Evolutionary conservation across 2,329 filamentous ascomycete genomes (phyloP).

Genomic region (Calonectria honghensis): DNA sequence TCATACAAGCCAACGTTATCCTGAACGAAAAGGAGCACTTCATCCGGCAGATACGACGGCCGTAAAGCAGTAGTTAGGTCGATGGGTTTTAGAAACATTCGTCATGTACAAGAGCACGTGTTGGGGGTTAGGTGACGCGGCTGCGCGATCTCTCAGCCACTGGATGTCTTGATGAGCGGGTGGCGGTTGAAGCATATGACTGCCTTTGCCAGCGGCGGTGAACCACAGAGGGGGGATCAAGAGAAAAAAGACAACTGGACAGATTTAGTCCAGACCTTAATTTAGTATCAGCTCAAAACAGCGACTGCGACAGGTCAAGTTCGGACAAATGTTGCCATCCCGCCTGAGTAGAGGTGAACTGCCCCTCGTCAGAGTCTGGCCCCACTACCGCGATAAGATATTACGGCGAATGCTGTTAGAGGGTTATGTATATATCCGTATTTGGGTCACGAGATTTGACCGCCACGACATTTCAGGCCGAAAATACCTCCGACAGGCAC

Average conservation of each 20-base stretch:
- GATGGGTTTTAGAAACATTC: slow-evolving; percentile 97
- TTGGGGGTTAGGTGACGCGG: slow-evolving; percentile 31
- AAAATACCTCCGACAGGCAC: slow-evolving; percentile 52
- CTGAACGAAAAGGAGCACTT: slow-evolving; percentile 96
- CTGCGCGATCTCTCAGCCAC: slow-evolving; percentile 23
- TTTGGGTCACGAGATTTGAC: slow-evolving; percentile 54
- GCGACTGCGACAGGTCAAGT: slow-evolving; percentile 28
- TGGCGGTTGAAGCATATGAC: slow-evolving; percentile 12
- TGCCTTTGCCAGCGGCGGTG: background rate
- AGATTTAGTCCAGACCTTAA: slow-evolving; percentile 20
- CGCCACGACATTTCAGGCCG: slow-evolving; percentile 50
- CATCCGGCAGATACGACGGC: slow-evolving; percentile 93
- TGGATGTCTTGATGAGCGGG: slow-evolving; percentile 15
- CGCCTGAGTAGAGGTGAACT: slow-evolving; percentile 38
- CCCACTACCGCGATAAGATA: slow-evolving; percentile 49
- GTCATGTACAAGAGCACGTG: slow-evolving; percentile 69
- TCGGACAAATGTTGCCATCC: slow-evolving; percentile 41
- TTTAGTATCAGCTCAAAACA: slow-evolving; percentile 19
- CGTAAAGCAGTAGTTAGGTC: slow-evolving; percentile 97
- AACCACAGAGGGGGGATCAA: background rate
- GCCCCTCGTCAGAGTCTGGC: slow-evolving; percentile 41
- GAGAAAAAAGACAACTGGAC: background rate
- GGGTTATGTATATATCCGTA: slow-evolving; percentile 36
- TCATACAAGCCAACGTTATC: slow-evolving; percentile 98
- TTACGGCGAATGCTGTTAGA: slow-evolving; percentile 15